Conservation (phyloP, 78 protist species). For the Chrysochromulina tobinii region DNA sequence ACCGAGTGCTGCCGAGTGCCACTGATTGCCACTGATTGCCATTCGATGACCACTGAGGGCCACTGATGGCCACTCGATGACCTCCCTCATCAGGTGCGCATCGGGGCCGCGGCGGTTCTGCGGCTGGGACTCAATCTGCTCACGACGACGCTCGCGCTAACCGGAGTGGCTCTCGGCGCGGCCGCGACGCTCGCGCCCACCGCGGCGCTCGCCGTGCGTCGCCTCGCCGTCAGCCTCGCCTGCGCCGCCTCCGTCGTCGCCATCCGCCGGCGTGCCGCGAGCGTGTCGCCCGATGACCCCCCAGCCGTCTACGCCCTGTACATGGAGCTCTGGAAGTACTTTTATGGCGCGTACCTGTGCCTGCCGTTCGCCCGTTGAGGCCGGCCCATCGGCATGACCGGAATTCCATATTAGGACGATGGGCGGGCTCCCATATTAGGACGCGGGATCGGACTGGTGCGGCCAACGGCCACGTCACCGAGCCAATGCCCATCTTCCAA, state of each 20-base stretch:
- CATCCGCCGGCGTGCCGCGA: neutral
- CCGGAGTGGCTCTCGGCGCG: neutral
- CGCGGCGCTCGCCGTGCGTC: neutral
- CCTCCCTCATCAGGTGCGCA: neutral
- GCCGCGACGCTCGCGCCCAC: neutral
- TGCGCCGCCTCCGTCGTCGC: neutral
- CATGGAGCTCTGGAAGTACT: conserved; percentile 8
- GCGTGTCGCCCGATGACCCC: neutral
- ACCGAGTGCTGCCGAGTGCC: no score
- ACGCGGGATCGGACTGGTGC: no score
- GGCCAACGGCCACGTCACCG: no score
- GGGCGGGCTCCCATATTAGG: no score
- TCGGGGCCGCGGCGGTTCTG: neutral
- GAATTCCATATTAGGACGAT: no score
- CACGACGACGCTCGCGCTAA: neutral
- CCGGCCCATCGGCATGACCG: no score
- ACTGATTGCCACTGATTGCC: no score
- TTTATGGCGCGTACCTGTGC: neutral
- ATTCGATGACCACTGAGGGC: no score
- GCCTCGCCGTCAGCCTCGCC: neutral
- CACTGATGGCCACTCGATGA: no score
- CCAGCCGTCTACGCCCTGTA: neutral
- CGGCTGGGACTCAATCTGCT: neutral
- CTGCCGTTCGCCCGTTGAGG: neutral
- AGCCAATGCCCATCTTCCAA: no score